Evolutionary conservation across 768 basidiomycete genomes (phyloP), one percentile per base, ranked within the genome.

Genomic region (Russula olivacea): DNA sequence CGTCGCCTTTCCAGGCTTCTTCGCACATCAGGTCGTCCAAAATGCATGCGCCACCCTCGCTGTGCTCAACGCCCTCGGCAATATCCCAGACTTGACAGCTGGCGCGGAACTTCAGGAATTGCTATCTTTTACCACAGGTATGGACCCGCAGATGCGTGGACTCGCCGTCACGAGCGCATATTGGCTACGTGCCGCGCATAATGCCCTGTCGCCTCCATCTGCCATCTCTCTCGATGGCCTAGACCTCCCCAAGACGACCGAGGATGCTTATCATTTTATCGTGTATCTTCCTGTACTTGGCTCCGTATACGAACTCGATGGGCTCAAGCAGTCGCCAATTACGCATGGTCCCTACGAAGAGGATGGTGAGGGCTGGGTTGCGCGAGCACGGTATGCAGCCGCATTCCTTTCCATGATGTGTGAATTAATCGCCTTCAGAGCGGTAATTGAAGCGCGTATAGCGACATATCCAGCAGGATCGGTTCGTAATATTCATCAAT

Each of bases 11-110:
- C 79, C 88, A 4, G 91, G 92, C 14, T 93, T 92, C 76, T 98
- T 97, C 71, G 93, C 94, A 2, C 89, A 93, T 68, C 93, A 88
- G 74, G 91, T 93, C 55, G 92, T 97, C 68, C 93, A 95, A 75
- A 99, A 98, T 69, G 93, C 94, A 4, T 99, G 96, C 69, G 96
- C 93, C 17, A 96, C 94, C n/a, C 77, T 97, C 36, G 95, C 94
- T 5, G 92, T 96, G 38, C 76, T 97, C 63, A 97, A 98, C 71
- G 92, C 91, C 32, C 81, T 96, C 23, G 89, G 88, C 62, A 93
- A 92, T 72, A 87, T 92, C 57, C 83, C 84, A 3, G 79, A 79
- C 3, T 77, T 91, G 9, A 74, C 78, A 51, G 79, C 79, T 65
- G 89, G 90, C 9, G 71, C 82, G 7, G 86, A 90, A 69, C 80